phyloP scores from a whole-genome alignment of 2,329 filamentous ascomycete species.

The Myrmaecium sp. region DNA sequence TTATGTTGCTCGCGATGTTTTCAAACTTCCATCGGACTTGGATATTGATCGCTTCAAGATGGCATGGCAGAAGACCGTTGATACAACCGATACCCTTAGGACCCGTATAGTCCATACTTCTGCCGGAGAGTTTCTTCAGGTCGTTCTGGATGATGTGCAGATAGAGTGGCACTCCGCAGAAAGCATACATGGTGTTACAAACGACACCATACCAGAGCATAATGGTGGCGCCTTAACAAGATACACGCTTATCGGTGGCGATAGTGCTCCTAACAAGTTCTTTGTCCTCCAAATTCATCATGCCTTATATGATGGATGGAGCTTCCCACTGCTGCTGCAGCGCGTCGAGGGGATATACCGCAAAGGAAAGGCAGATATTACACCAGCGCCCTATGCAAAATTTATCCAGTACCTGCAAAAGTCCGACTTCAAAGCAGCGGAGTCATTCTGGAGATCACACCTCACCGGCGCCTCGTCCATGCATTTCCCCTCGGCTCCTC shows the following conservation, averaged over 20 bases:
- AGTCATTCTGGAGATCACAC: slow-evolving; percentile 17
- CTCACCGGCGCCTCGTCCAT: slow-evolving; percentile 14
- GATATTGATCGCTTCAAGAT: slow-evolving; percentile 21
- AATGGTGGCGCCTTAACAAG: slow-evolving; percentile 12
- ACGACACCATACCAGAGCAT: slow-evolving; percentile 9
- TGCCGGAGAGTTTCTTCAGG: slow-evolving; percentile 15
- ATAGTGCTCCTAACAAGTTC: slow-evolving; percentile 6
- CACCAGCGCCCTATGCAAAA: slow-evolving; percentile 10
- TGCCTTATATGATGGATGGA: slow-evolving; percentile 21
- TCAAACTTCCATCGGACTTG: slow-evolving; percentile 10
- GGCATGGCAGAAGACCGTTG: slow-evolving; percentile 28
- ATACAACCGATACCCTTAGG: slow-evolving; percentile 28
- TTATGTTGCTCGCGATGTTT: slow-evolving; percentile 29
- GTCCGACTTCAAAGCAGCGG: slow-evolving; percentile 8
- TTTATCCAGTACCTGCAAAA: slow-evolving; percentile 19
- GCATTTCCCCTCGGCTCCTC: slow-evolving; percentile 16
- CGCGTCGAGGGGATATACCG: slow-evolving; percentile 15
- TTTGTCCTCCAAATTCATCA: slow-evolving; percentile 22
- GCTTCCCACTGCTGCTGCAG: slow-evolving; percentile 14
- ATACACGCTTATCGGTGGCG: slow-evolving; percentile 11
- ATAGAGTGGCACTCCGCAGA: slow-evolving; percentile 8
- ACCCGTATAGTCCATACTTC: slow-evolving; percentile 23
- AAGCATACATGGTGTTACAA: slow-evolving; percentile 1
- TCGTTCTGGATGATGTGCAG: slow-evolving; percentile 13
- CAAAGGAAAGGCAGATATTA: neutral